A percentile compares a stretch with the other conserved stretches of the same genome.
Conservation (phyloP, 352 stramenopile genomes). For the Saprolegnia parasitica region DNA sequence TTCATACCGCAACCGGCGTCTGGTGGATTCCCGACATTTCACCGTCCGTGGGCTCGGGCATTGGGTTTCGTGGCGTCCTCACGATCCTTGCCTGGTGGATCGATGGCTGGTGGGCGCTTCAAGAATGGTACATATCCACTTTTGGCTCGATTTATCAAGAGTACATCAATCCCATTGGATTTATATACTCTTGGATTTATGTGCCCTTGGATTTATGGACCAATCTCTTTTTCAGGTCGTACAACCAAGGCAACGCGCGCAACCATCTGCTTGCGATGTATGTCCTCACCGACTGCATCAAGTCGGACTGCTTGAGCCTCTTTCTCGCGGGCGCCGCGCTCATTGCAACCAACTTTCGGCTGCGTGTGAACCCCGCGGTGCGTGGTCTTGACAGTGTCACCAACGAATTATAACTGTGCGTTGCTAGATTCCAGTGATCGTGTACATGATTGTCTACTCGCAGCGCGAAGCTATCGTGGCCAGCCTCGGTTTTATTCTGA, state of each 20-base stretch:
- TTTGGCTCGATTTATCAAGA: too few relatives aligned
- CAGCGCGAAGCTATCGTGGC: conserved; percentile 9
- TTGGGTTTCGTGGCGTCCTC: conserved; percentile 19
- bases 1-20: background rate
- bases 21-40: conserved; percentile 25
- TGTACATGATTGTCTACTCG: conserved; percentile 22
- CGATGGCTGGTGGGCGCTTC: conserved; percentile 22
- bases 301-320: conserved; percentile 21
- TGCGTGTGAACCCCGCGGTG: conserved; percentile 19
- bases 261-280: conserved; percentile 17
- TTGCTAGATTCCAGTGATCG: conserved; percentile 4
- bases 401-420: background rate
- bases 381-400: background rate
- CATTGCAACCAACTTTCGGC: conserved; percentile 5
- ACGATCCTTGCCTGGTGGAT: conserved; percentile 24
- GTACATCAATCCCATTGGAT: too few relatives aligned
- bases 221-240: background rate
- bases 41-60: conserved; percentile 15
- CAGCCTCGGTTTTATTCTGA: background rate
- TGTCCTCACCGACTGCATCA: conserved; percentile 20
- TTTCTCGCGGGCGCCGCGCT: conserved; percentile 19
- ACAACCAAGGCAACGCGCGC: conserved; percentile 22
- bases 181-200: too few relatives aligned
- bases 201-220: background rate
- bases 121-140: conserved; percentile 29